These are phyloP conservation scores for Trichoderma citrinoviride DNA, from an alignment of 2,329 filamentous ascomycete species.

Conservation along the genomic window DNA sequence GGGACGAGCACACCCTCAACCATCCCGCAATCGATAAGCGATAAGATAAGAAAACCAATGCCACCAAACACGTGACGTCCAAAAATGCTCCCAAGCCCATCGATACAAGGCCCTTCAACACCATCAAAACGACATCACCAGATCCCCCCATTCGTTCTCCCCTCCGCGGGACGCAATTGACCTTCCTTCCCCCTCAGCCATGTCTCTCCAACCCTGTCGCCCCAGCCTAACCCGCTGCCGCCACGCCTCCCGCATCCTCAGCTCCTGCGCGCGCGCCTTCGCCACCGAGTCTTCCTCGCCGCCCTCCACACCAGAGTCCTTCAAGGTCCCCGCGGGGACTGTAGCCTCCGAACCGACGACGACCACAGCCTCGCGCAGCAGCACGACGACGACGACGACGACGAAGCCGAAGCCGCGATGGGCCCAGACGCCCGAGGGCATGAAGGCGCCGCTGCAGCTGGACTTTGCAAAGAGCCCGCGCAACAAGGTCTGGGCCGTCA, in stretches of 20 bases:
- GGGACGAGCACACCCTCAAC: not conserved
- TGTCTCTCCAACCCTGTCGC: slow-evolving; percentile 38
- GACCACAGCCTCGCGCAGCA: slow-evolving; percentile 4
- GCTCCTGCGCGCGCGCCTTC: slow-evolving; percentile 32
- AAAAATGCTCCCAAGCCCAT: slow-evolving; percentile 21
- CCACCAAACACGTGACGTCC: slow-evolving; percentile 20
- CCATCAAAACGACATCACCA: not conserved
- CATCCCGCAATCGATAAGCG: slow-evolving; percentile 6
- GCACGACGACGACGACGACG: slow-evolving; percentile 11
- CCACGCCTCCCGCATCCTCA: slow-evolving; percentile 27
- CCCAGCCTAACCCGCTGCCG: slow-evolving; percentile 30
- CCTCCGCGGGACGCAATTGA: slow-evolving; percentile 21
- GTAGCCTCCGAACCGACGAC: not conserved
- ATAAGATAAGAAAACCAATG: slow-evolving; percentile 18
- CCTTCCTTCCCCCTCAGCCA: slow-evolving; percentile 25
- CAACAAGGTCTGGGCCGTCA: slow-evolving; percentile 63
- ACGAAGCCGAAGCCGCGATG: slow-evolving; percentile 54
- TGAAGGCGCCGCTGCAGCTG: slow-evolving; percentile 67
- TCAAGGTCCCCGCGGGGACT: slow-evolving; percentile 26
- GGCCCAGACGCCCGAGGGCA: slow-evolving; percentile 65
- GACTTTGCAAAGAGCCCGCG: slow-evolving; percentile 54
- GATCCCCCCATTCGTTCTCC: not conserved
- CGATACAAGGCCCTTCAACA: slow-evolving; percentile 12
- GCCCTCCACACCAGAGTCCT: slow-evolving; percentile 29
- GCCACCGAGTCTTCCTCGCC: slow-evolving; percentile 28